phyloP scores from a whole-genome alignment of 2,329 filamentous ascomycete species.

The Hymenoscyphus albidus region DNA sequence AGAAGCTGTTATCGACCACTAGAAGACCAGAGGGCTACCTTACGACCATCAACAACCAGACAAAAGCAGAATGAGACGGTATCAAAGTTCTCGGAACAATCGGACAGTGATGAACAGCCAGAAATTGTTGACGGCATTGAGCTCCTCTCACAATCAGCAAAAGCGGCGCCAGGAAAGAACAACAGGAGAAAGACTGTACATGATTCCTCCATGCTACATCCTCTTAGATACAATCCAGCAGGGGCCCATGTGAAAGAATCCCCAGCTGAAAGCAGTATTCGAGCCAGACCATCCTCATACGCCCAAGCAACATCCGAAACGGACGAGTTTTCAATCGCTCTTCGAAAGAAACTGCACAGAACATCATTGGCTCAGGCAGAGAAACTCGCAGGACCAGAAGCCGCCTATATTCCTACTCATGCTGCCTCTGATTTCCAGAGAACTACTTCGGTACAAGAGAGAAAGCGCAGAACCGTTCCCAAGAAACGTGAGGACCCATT shows the following conservation, averaged over 20 bases:
- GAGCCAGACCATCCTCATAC: background rate
- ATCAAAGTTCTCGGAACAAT: background rate
- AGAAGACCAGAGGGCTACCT: background rate
- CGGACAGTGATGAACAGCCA: background rate
- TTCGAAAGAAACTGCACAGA: background rate
- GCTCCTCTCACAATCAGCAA: background rate
- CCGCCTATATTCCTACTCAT: constrained; percentile 19
- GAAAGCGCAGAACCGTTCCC: background rate
- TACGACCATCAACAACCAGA: background rate
- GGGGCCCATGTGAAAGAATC: background rate
- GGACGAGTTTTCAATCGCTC: background rate
- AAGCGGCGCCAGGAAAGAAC: background rate
- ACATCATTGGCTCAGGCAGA: background rate
- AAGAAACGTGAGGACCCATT: background rate
- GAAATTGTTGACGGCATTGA: background rate
- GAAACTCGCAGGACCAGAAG: background rate
- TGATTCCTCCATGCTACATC: background rate
- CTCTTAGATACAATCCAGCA: background rate
- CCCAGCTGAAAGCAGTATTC: background rate
- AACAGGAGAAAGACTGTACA: background rate
- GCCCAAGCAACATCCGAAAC: background rate
- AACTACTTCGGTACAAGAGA: background rate
- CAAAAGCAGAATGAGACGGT: background rate
- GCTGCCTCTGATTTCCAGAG: constrained; percentile 17
- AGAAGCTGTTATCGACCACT: constrained; percentile 6